Evolutionary conservation across 2,329 filamentous ascomycete genomes (phyloP), one percentile per base, ranked within the genome.

Genomic region (Penicillium sp.): DNA sequence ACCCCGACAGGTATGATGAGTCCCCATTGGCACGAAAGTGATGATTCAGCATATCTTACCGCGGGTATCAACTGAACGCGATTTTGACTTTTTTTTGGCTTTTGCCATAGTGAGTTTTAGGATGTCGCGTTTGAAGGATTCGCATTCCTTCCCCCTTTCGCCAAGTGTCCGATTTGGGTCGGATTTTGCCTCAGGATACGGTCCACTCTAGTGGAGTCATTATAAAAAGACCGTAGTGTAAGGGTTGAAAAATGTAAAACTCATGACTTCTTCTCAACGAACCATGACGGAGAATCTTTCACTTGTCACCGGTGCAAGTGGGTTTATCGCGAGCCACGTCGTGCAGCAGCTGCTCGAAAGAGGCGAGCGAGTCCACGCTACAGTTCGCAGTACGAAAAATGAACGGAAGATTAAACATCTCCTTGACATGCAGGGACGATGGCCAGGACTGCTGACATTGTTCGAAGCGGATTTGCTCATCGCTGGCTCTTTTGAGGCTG

Each of bases 381-480:
- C 62, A 1, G 60, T 68, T 30, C 64, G 62, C 13, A 68, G 62
- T 35, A 38, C 52, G n/a, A 63, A 58, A 37, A 62, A 68, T 14
- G 19, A 38, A 37, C 51, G 48, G 30, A 71, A 66, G 46, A 61
- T 63, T 33, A 61, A 64, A 30, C 64, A 55, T 16, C 64, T 65
- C 25, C 59, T 57, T 8, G 61, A 68, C 14, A 57, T 73, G 37
- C 63, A 68, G 19, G 46, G 51, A 3, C 14, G 55, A 26, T 64
- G 55, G n/a, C 55, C 70, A 0, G 63, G 58, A 3, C 61, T 55
- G 13, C 25, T 60, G 13, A 62, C 55, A 4, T 66, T 77, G 19
- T 72, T 71, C 30, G 72, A 73, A 49, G 71, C 72, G 6, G 71
- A 76, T 55, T 63, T 73, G 8, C 68, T 76, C 6, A 55, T 62